Conservation (phyloP, 306 rosid species). For the Begonia loranthoides region DNA sequence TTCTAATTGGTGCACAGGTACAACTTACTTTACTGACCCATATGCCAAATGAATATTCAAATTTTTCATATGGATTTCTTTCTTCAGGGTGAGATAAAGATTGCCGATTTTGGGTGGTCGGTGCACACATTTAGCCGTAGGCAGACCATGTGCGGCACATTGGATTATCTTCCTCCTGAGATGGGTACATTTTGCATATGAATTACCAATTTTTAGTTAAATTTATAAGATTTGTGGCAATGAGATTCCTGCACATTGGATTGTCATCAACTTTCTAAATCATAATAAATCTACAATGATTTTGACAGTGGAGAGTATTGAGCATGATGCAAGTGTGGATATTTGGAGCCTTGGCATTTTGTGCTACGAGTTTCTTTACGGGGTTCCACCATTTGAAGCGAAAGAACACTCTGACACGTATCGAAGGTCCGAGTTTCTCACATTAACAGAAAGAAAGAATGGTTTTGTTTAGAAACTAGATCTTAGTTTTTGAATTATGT, state of each 20-base stretch:
- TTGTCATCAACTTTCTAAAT: background rate
- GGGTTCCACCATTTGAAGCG: slow-evolving; percentile 97
- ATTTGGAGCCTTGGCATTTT: slow-evolving; percentile 98
- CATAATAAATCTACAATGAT: background rate
- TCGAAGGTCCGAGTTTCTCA: slow-evolving; percentile 40
- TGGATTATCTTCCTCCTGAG: slow-evolving; percentile 98
- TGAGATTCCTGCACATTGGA: background rate
- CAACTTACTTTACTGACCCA: slow-evolving; percentile 7
- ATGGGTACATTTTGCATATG: slow-evolving; percentile 50
- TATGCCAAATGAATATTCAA: slow-evolving; percentile 11
- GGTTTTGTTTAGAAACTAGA: no score
- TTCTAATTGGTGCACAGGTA: slow-evolving; percentile 90
- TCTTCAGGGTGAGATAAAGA: slow-evolving; percentile 85
- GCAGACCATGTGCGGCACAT: slow-evolving; percentile 96
- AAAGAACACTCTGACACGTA: slow-evolving; percentile 96
- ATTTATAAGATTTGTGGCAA: no score
- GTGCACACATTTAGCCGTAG: slow-evolving; percentile 98
- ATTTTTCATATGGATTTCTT: slow-evolving; percentile 10
- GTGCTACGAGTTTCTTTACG: slow-evolving; percentile 95
- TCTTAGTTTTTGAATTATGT: background rate
- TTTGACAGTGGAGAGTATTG: slow-evolving; percentile 85
- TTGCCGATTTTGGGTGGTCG: slow-evolving; percentile 99
- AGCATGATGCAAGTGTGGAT: slow-evolving; percentile 96
- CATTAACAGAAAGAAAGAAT: no score
- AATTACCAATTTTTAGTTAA: background rate